These are phyloP conservation scores for Diaporthe destruens DNA, from an alignment of 2,329 filamentous ascomycete species.

Conservation along the genomic window DNA sequence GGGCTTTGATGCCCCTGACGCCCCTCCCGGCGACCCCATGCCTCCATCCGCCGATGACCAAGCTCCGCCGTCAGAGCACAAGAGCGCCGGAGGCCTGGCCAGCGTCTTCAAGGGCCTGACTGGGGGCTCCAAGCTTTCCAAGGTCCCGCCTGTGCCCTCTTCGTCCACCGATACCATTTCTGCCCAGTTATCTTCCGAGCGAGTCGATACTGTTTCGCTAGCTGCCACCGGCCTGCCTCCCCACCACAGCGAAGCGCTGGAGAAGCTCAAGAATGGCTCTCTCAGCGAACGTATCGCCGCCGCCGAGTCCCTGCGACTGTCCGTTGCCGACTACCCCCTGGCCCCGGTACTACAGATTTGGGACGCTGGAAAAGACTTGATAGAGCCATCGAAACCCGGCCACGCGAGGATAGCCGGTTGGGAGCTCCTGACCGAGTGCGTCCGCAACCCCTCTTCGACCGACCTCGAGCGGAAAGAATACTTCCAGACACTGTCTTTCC, in stretches of 20 bases:
- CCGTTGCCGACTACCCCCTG: constrained; percentile 70
- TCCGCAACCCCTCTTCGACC: constrained; percentile 72
- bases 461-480: constrained; percentile 76
- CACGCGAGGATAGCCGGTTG: constrained; percentile 71
- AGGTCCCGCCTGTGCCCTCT: constrained; percentile 60
- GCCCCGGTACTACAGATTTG: constrained; percentile 73
- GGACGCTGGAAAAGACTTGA: constrained; percentile 75
- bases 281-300: constrained; percentile 68
- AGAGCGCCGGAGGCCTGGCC: constrained; percentile 68
- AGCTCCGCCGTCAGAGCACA: constrained; percentile 66
- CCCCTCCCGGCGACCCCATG: constrained; percentile 62
- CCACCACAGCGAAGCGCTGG: constrained; percentile 67
- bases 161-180: constrained; percentile 51
- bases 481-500: constrained; percentile 71
- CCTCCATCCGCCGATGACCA: constrained; percentile 65
- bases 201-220: constrained; percentile 56
- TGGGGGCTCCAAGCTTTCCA: constrained; percentile 66
- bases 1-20: constrained; percentile 57
- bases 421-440: constrained; percentile 75
- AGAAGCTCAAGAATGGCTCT: constrained; percentile 65
- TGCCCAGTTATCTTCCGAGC: constrained; percentile 58
- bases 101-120: constrained; percentile 72
- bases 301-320: constrained; percentile 67
- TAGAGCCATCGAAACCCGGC: constrained; percentile 67
- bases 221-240: constrained; percentile 59